Percentiles rank a stretch among this genome's conserved stretches.
Evolutionary conservation across 306 rosid species (phyloP).

Genomic region (Gleditsia sinensis): DNA sequence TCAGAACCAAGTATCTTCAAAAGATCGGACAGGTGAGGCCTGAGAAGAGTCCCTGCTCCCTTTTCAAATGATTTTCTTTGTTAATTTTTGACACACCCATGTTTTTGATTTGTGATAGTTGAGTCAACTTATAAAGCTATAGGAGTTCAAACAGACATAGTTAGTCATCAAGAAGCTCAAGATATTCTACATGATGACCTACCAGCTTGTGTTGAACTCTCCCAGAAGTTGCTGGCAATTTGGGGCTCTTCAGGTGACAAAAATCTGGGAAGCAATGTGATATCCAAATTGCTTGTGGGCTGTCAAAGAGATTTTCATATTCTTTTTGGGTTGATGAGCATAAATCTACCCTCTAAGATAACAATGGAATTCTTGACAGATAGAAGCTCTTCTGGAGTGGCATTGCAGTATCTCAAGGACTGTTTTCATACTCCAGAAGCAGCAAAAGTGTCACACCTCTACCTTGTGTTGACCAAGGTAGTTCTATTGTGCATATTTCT

Average conservation of each 20-base stretch:
- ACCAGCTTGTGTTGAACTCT: conserved; percentile 54
- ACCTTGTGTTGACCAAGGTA: conserved; percentile 73
- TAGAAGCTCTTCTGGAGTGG: conserved; percentile 48
- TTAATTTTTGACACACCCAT: conserved; percentile 30
- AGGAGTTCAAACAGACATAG: conserved; percentile 54
- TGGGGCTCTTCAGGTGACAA: conserved; percentile 61
- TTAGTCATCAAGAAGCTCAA: conserved; percentile 41
- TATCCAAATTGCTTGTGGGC: conserved; percentile 64
- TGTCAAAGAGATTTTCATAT: conserved; percentile 71
- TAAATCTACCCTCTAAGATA: conserved; percentile 42
- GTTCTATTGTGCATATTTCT: conserved; percentile 8
- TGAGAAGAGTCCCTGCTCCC: not conserved
- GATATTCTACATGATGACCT: conserved; percentile 35
- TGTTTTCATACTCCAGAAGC: conserved; percentile 54
- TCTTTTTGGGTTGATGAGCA: conserved; percentile 72
- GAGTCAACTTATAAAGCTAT: conserved; percentile 42
- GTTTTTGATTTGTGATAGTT: conserved; percentile 35
- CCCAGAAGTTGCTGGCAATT: conserved; percentile 68
- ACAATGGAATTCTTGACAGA: conserved; percentile 45
- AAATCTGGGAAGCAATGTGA: conserved; percentile 51
- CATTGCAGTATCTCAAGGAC: conserved; percentile 38
- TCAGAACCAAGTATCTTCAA: conserved; percentile 43
- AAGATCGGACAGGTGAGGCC: conserved; percentile 49
- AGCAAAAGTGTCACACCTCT: conserved; percentile 66
- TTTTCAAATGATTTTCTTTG: conserved; percentile 15